These are phyloP conservation scores for Bipolaris oryzae DNA, from an alignment of 2,329 filamentous ascomycete genomes.

Conservation along the genomic window DNA sequence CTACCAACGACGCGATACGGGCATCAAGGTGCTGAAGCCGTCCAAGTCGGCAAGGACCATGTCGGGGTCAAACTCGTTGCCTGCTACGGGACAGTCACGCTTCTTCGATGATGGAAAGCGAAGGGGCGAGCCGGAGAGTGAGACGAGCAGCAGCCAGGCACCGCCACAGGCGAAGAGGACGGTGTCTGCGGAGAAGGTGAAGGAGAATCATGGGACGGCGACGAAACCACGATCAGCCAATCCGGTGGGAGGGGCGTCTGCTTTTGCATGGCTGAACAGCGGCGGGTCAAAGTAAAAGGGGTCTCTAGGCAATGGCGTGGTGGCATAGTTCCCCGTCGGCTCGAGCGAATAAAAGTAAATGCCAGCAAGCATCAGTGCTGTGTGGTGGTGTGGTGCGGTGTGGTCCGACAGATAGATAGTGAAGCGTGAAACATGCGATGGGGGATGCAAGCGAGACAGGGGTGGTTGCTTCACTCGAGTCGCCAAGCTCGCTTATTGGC, in stretches of 20 bases:
- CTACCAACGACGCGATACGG: constrained; percentile 72
- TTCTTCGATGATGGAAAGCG: constrained; percentile 58
- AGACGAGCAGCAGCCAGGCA: constrained; percentile 15
- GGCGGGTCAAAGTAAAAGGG: constrained; percentile 33
- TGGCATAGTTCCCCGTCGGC: not conserved
- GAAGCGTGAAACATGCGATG: not conserved
- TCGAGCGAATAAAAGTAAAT: not conserved
- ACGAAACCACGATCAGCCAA: constrained; percentile 69
- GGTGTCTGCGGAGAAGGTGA: constrained; percentile 43
- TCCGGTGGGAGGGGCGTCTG: constrained; percentile 88
- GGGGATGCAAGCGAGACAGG: constrained; percentile 5
- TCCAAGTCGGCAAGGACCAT: constrained; percentile 66
- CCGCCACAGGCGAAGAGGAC: constrained; percentile 36
- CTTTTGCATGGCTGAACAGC: constrained; percentile 87
- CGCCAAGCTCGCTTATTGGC: constrained; percentile 30
- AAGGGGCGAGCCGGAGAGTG: constrained; percentile 35
- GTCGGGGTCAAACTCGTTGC: constrained; percentile 42
- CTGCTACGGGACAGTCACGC: constrained; percentile 49
- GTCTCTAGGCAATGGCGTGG: not conserved
- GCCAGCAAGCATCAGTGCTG: no score
- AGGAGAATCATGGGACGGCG: constrained; percentile 45
- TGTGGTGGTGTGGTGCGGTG: not conserved
- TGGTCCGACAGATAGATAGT: not conserved
- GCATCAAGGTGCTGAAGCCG: constrained; percentile 91
- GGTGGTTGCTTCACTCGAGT: constrained; percentile 5